A percentile compares a stretch with the other conserved stretches of the same genome.
Conservation (phyloP, 1,284 basidiomycete genomes). For the Tremellales sp. region DNA sequence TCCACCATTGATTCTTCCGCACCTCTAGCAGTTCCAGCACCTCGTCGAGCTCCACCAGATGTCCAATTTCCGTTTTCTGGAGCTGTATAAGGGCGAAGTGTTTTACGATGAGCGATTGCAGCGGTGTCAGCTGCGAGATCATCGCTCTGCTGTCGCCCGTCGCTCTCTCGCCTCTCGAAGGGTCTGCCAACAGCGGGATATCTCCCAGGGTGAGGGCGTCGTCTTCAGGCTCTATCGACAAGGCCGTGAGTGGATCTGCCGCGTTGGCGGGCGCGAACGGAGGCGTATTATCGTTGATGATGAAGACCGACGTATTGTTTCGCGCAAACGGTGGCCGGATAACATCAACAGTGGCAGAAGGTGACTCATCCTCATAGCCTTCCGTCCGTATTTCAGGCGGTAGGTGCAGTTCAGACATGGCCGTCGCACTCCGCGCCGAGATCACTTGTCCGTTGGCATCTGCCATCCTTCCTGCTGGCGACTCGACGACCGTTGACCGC, state of each 20-base stretch:
- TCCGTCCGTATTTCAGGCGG: slow-evolving; percentile 3
- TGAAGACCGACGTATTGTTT: slow-evolving; percentile 82
- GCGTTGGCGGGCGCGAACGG: slow-evolving; percentile 26
- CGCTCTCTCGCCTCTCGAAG: slow-evolving; percentile 57
- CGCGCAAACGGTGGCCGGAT: slow-evolving; percentile 71
- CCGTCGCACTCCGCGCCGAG: slow-evolving; percentile 21
- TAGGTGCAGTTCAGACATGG: slow-evolving; percentile 2
- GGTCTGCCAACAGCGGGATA: slow-evolving; percentile 86
- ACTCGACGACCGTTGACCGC: slow-evolving; percentile 92
- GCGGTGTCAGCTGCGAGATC: slow-evolving; percentile 75
- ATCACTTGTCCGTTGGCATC: slow-evolving; percentile 58
- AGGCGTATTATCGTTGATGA: slow-evolving; percentile 67
- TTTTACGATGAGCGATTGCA: slow-evolving; percentile 87
- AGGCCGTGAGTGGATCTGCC: slow-evolving; percentile 17
- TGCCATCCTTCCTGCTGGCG: slow-evolving; percentile 83
- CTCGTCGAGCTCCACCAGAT: slow-evolving; percentile 85
- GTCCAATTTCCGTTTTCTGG: slow-evolving; percentile 69
- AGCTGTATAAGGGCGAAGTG: slow-evolving; percentile 84
- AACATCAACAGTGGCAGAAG: slow-evolving; percentile 46
- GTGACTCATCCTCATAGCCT: slow-evolving; percentile 15
- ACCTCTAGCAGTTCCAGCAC: slow-evolving; percentile 87
- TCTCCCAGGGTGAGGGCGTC: slow-evolving; percentile 94
- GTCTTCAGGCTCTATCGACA: slow-evolving; percentile 51
- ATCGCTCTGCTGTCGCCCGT: slow-evolving; percentile 61
- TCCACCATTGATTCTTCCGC: slow-evolving; percentile 95